Evolutionary conservation across 1,284 basidiomycete genomes (phyloP).

Genomic region (Golubevia pallescens): DNA sequence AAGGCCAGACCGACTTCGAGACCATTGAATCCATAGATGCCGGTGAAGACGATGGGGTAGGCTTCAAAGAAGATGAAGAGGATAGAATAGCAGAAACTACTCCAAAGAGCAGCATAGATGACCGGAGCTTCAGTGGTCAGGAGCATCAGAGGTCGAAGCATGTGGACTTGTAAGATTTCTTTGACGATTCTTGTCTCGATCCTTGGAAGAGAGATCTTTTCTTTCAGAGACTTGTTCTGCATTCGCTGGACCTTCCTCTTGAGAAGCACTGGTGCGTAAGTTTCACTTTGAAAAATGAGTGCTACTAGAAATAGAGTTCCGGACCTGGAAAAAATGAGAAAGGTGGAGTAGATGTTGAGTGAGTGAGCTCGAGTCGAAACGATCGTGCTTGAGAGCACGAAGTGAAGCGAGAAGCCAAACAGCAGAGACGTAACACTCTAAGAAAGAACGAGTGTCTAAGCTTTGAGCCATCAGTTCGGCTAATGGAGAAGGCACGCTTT

Average conservation of each 20-base stretch:
- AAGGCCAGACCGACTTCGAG: constrained; percentile 31
- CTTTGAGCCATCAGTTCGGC: no score
- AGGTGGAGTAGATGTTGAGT: no score
- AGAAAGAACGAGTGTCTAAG: no score
- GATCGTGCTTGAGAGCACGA: no score
- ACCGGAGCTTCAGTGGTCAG: constrained; percentile 26
- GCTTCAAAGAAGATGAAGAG: constrained; percentile 41
- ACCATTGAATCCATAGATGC: constrained; percentile 31
- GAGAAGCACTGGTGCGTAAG: constrained; percentile 32
- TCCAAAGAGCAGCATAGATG: constrained; percentile 30
- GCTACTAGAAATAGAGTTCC: background rate
- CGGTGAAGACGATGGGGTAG: constrained; percentile 30
- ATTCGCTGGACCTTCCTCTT: constrained; percentile 20
- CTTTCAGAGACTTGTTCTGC: constrained; percentile 16
- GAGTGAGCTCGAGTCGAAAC: no score
- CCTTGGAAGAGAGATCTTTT: constrained; percentile 22
- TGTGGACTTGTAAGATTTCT: constrained; percentile 24
- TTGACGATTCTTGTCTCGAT: background rate
- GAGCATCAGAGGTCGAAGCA: constrained; percentile 26
- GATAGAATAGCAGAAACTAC: constrained; percentile 27
- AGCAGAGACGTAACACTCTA: no score
- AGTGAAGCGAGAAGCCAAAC: no score
- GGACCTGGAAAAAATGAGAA: background rate
- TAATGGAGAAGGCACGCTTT: no score
- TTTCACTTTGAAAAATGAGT: constrained; percentile 8